Evolutionary conservation across 2,329 filamentous ascomycete genomes (phyloP).

Genomic region (Botrytis squamosa): DNA sequence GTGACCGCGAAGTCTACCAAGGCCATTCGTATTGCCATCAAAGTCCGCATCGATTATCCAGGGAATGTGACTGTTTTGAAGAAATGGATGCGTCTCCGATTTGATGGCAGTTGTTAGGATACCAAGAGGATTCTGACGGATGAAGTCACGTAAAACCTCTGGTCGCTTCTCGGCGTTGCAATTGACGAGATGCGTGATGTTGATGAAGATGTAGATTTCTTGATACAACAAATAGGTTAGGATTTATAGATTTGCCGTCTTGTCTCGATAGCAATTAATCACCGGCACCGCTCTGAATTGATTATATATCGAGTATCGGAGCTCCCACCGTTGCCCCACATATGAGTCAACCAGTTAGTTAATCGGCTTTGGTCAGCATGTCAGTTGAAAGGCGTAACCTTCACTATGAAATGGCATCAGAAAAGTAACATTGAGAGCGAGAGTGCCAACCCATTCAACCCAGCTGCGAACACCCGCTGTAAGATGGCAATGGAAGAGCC

Average conservation of each 20-base stretch:
- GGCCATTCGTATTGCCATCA: constrained; percentile 12
- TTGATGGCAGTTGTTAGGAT: constrained; percentile 60
- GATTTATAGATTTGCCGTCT: too few relatives aligned
- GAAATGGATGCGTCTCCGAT: constrained; percentile 6
- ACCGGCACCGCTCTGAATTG: neutral
- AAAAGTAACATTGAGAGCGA: neutral
- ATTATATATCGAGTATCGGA: neutral
- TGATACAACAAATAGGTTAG: neutral
- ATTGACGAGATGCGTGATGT: neutral
- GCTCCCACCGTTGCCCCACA: neutral
- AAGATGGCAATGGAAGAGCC: neutral
- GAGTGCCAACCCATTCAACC: neutral
- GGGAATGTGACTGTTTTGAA: constrained; percentile 10
- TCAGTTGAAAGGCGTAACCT: neutral
- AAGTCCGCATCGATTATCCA: neutral
- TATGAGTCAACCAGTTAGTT: neutral
- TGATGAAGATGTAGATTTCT: neutral
- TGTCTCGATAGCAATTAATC: neutral
- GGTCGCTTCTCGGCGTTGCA: constrained; percentile 11
- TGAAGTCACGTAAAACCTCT: constrained; percentile 50
- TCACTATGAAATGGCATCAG: neutral
- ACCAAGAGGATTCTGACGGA: constrained; percentile 60
- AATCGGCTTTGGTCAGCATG: neutral
- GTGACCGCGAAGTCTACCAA: constrained; percentile 54
- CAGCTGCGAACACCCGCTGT: neutral